A percentile compares a stretch with the other conserved stretches of the same genome.
phyloP scores from a whole-genome alignment of 2,329 filamentous ascomycete genomes.

The Seiridium cupressi region DNA sequence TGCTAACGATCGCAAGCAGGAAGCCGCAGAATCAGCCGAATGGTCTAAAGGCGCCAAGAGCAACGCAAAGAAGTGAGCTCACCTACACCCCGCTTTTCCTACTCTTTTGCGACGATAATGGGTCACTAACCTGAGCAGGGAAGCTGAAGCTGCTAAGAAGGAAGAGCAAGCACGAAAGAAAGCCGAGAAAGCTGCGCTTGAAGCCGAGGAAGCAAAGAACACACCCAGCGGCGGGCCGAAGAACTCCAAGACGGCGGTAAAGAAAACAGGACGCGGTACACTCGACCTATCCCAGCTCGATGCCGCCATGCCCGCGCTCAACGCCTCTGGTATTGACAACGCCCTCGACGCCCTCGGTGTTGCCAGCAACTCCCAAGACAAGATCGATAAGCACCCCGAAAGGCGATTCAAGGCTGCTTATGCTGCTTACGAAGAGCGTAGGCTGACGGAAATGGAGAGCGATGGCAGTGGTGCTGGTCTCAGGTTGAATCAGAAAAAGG shows the following conservation, averaged over 20 bases:
- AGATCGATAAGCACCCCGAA: constrained; percentile 88
- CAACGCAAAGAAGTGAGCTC: constrained; percentile 78
- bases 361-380: constrained; percentile 52
- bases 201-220: constrained; percentile 77
- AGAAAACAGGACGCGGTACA: constrained; percentile 60
- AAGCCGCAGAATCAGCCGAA: constrained; percentile 67
- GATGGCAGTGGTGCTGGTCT: constrained; percentile 73
- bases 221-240: constrained; percentile 61
- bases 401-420: constrained; percentile 84
- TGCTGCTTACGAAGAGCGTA: constrained; percentile 75
- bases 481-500: constrained; percentile 79
- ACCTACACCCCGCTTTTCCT: neutral
- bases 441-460: constrained; percentile 80
- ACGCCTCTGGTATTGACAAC: constrained; percentile 88
- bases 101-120: constrained; percentile 5
- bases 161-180: constrained; percentile 84
- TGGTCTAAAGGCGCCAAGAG: constrained; percentile 88
- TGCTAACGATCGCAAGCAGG: constrained; percentile 63
- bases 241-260: constrained; percentile 65
- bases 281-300: constrained; percentile 78
- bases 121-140: constrained; percentile 47
- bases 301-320: constrained; percentile 61
- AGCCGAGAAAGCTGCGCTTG: constrained; percentile 81
- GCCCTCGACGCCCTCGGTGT: constrained; percentile 83
- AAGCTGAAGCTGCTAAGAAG: constrained; percentile 80